A percentile compares a stretch with the other conserved stretches of the same genome.
Evolutionary conservation across 2,329 filamentous ascomycete genomes (phyloP).

Genomic region (Curvularia hawaiiensis): DNA sequence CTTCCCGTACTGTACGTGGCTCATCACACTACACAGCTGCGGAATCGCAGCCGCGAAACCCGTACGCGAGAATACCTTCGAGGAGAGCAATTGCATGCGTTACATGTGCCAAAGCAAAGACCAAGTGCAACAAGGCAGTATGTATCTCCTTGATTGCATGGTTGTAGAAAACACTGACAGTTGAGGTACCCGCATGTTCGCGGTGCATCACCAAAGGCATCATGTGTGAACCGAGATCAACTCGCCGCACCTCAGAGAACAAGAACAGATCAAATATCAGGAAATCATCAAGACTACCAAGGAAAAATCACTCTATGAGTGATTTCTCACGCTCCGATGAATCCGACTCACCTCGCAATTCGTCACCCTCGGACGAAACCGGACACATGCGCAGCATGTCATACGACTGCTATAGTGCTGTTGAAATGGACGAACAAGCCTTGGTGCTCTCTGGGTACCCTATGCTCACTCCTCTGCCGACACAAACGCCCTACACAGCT

Average conservation of each 20-base stretch:
- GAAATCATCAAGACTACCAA: conserved; percentile 34
- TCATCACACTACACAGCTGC: conserved; percentile 17
- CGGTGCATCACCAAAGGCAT: conserved; percentile 45
- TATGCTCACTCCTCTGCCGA: conserved; percentile 37
- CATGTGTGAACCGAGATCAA: conserved; percentile 44
- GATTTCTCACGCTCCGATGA: conserved; percentile 22
- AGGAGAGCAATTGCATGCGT: conserved; percentile 47
- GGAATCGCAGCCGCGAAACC: conserved; percentile 28
- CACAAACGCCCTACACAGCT: conserved; percentile 29
- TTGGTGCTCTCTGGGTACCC: conserved; percentile 29
- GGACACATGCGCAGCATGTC: conserved; percentile 31
- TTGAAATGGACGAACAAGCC: conserved; percentile 33
- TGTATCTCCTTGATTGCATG: conserved; percentile 11
- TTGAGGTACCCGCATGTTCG: conserved; percentile 44
- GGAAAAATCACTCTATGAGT: conserved; percentile 30
- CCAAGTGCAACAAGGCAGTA: conserved; percentile 46
- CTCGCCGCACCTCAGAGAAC: conserved; percentile 45
- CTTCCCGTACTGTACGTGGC: conserved; percentile 19
- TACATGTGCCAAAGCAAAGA: conserved; percentile 48
- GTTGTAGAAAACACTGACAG: not conserved
- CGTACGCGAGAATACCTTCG: conserved; percentile 39
- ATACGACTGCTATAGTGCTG: conserved; percentile 36
- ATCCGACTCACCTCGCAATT: conserved; percentile 30
- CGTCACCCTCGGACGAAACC: conserved; percentile 25
- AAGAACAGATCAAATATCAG: conserved; percentile 35